phyloP scores from a whole-genome alignment of 164 flowering plant genomes.

The grape (Vitis vinifera) region DNA sequence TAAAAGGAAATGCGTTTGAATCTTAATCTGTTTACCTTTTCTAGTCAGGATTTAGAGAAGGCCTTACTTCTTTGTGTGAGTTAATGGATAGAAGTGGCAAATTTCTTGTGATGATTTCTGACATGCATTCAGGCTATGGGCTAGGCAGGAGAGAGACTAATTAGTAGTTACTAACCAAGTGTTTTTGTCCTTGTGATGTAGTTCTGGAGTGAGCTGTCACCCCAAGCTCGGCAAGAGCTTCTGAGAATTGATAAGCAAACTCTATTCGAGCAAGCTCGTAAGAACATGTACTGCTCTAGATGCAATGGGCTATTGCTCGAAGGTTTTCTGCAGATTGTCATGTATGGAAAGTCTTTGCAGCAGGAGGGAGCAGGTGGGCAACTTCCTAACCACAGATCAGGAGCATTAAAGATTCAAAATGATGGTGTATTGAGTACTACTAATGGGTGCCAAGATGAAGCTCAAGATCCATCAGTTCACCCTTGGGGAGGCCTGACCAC shows the following conservation, averaged over 20 bases:
- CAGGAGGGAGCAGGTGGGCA: slow-evolving; percentile 52
- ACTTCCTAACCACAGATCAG: slow-evolving; percentile 29
- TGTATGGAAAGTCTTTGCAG: slow-evolving; percentile 85
- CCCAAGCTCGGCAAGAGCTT: slow-evolving; percentile 72
- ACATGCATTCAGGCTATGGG: too few relatives aligned
- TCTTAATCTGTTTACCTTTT: too few relatives aligned
- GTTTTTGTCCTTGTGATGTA: slow-evolving; percentile 24
- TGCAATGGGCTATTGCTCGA: slow-evolving; percentile 96
- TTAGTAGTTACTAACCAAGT: background rate
- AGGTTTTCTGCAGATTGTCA: slow-evolving; percentile 86
- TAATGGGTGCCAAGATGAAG: slow-evolving; percentile 57
- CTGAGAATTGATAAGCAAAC: slow-evolving; percentile 85
- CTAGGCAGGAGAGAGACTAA: too few relatives aligned
- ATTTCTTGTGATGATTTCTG: too few relatives aligned
- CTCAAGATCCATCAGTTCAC: slow-evolving; percentile 86
- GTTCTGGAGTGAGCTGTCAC: slow-evolving; percentile 93
- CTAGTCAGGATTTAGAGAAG: too few relatives aligned
- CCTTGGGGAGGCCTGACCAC: slow-evolving; percentile 97
- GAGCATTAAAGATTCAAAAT: slow-evolving; percentile 29
- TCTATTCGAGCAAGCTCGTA: slow-evolving; percentile 94
- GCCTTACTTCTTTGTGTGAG: too few relatives aligned
- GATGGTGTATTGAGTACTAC: slow-evolving; percentile 25
- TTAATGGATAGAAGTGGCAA: too few relatives aligned
- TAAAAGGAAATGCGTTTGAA: too few relatives aligned
- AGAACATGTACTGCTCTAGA: slow-evolving; percentile 94